phyloP scores from a whole-genome alignment of 805 yeast genomes.

The Wickerhamiella cacticola region DNA sequence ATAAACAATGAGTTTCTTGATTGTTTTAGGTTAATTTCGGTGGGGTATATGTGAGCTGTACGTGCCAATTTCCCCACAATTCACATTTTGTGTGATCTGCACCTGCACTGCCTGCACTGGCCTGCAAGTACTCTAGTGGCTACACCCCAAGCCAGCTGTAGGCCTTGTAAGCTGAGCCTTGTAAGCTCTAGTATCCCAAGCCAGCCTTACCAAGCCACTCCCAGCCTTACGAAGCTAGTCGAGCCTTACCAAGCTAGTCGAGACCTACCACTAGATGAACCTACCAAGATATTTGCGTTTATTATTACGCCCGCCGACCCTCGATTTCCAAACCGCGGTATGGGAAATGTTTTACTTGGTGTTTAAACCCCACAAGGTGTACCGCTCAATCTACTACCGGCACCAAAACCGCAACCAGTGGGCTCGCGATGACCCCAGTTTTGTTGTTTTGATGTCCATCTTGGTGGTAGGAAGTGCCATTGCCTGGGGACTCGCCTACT shows the following conservation, averaged over 20 bases:
- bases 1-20: not conserved
- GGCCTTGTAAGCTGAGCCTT: no score
- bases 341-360: slow-evolving; percentile 79
- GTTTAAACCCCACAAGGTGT: slow-evolving; percentile 68
- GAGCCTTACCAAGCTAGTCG: no score
- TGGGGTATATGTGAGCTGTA: no score
- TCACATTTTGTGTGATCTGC: no score
- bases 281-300: slow-evolving; percentile 30
- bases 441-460: slow-evolving; percentile 56
- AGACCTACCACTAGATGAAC: no score
- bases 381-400: slow-evolving; percentile 68
- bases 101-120: no score
- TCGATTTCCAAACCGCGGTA: slow-evolving; percentile 83
- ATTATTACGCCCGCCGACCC: slow-evolving; percentile 58
- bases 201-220: no score
- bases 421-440: slow-evolving; percentile 89
- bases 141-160: no score
- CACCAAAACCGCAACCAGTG: slow-evolving; percentile 67
- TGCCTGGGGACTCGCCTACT: slow-evolving; percentile 68
- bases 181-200: no score
- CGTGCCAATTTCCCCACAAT: no score
- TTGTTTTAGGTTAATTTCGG: not conserved
- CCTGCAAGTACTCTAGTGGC: no score
- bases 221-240: no score
- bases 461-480: slow-evolving; percentile 62